Percentiles rank a stretch among this genome's conserved stretches.
Evolutionary conservation across 345 rosid genomes (phyloP).

Genomic region (Lepidium sativum): DNA sequence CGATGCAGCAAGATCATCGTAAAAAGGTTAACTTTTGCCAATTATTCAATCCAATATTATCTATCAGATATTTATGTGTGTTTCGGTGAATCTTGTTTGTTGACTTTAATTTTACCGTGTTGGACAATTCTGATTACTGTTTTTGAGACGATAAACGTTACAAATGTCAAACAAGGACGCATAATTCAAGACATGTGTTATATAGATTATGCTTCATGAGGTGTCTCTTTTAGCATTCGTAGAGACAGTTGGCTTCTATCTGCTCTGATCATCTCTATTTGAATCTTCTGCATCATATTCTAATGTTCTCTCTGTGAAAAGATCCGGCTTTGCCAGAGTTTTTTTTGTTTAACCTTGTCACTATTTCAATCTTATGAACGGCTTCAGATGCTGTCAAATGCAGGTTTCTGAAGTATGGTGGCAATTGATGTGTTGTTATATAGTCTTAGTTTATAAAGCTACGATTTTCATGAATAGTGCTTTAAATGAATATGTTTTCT

Average conservation of each 20-base stretch:
- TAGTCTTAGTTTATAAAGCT: background rate
- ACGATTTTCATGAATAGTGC: background rate
- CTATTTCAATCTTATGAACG: background rate
- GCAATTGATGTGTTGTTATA: background rate
- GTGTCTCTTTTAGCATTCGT: background rate
- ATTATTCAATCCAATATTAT: background rate
- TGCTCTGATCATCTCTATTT: background rate
- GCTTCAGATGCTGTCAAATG: background rate
- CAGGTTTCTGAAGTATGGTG: background rate
- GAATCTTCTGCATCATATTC: background rate
- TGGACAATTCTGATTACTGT: constrained; percentile 3
- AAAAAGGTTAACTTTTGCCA: constrained; percentile 47
- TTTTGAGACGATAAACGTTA: constrained; percentile 4
- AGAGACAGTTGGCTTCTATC: background rate
- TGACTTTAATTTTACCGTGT: background rate
- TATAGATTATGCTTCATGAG: background rate
- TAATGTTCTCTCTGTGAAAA: background rate
- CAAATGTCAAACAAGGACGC: constrained; percentile 13
- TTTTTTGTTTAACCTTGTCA: background rate
- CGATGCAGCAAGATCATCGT: constrained; percentile 73
- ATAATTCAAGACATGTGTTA: constrained; percentile 8
- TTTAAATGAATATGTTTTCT: background rate
- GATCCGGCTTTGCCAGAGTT: background rate
- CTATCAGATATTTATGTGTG: background rate
- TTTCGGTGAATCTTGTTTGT: background rate